Evolutionary conservation across 352 stramenopile genomes (phyloP), one percentile per base, ranked within the genome.

Genomic region (Pythium phragmitis): DNA sequence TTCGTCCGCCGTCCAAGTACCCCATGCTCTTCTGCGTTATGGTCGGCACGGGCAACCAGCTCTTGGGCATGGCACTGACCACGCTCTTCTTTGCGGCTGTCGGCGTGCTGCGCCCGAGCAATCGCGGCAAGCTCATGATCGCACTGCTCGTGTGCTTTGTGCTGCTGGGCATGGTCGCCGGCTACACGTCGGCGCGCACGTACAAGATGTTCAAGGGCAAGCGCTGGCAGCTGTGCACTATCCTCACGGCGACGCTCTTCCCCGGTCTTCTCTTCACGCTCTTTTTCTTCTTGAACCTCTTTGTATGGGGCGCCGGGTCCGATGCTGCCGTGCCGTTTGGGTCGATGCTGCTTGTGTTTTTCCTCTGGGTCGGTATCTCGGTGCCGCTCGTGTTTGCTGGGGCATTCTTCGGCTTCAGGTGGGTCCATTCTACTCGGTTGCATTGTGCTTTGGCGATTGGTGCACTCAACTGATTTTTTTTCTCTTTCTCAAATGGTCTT

Each of bases 181-280:
- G 98, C 14, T 99, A 98, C 79, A 89, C 94, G 12, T 98, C 94
- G 23, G 93, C 98, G 23, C 85, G 95, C 57, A 87, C 99, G 46
- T 99, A 99, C 92, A 99, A 99, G 79, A 99, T 98, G 67, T 99
- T 99, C 84, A 99, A 99, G 73, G 98, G 97, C 64, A 99, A 99
- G 79, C 86, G 90, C 60, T 99, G 97, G 97, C 96, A 99, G 75
- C 78, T 97, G 68, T 98, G 89, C 61, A 99, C 97, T 26, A 74
- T 98, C 4, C 76, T 98, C 36, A 99, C 96, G 28, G 97, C 96
- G 8, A 82, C 98, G 47, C 81, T 98, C 6, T 99, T 99, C 78
- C 98, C 98, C 2, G 97, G 96, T n/a, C 83, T 98, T 57, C 85
- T 96, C 39, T 99, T 99, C 75, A 69, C 72, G 45, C 70, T 99